phyloP scores from a whole-genome alignment of 106 monocot species.

The Hemerocallis citrina region DNA sequence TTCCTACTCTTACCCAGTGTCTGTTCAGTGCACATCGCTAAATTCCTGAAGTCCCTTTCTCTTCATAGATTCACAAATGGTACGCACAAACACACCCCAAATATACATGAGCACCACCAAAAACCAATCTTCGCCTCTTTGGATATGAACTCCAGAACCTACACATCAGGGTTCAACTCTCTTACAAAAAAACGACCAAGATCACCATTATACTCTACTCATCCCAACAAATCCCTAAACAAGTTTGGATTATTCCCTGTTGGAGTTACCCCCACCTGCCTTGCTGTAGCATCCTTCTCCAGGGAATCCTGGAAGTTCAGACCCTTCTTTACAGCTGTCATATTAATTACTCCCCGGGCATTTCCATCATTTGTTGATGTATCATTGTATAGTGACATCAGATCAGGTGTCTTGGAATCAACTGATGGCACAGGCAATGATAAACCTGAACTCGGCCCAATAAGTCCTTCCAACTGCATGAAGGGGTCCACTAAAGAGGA shows the following conservation, averaged over 20 bases:
- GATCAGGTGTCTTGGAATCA: constrained; percentile 35
- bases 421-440: constrained; percentile 9
- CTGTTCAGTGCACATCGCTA: no score
- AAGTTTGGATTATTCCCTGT: constrained; percentile 78
- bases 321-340: constrained; percentile 47
- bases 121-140: no score
- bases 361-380: constrained; percentile 10
- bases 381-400: constrained; percentile 39
- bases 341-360: constrained; percentile 13
- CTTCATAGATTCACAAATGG: no score
- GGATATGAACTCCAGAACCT: no score
- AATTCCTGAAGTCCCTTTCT: no score
- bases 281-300: constrained; percentile 71
- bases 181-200: no score
- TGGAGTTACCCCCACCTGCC: constrained; percentile 86
- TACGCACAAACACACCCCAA: no score
- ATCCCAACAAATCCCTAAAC: constrained; percentile 84
- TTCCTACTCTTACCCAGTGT: no score
- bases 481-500: constrained; percentile 61
- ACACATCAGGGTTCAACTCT: no score
- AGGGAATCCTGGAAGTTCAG: constrained; percentile 60
- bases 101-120: no score
- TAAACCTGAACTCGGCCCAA: constrained; percentile 33
- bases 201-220: no score
- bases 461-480: constrained; percentile 77